A percentile compares a stretch with the other conserved stretches of the same genome.
Evolutionary conservation across 2,329 filamentous ascomycete genomes (phyloP).

Genomic region (Ambrosiella cleistominuta): DNA sequence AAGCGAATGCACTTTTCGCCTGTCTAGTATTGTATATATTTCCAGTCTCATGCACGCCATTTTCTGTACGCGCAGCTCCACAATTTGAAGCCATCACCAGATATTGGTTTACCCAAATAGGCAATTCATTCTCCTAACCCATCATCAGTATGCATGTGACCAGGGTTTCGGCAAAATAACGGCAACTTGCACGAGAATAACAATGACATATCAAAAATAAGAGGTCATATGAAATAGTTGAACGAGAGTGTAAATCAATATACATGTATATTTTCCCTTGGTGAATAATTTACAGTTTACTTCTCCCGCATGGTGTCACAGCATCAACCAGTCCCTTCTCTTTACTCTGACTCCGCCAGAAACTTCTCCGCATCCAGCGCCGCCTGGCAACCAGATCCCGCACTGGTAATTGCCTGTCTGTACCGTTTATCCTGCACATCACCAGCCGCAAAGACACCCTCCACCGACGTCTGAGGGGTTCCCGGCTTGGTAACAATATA

Average conservation of each 20-base stretch:
- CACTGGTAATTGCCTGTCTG: slow-evolving; percentile 92
- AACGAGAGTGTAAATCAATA: neutral
- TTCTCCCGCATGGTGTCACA: neutral
- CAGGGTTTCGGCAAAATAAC: no score
- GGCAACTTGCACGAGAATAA: no score
- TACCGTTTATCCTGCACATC: slow-evolving; percentile 99
- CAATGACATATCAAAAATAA: no score
- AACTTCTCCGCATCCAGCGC: slow-evolving; percentile 93
- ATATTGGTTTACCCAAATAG: no score
- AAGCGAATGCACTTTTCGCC: no score
- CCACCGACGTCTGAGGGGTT: slow-evolving; percentile 69
- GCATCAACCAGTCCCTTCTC: neutral
- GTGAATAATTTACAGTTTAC: neutral
- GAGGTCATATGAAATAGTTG: no score
- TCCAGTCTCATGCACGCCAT: no score
- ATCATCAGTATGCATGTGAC: no score
- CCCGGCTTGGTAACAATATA: slow-evolving; percentile 84
- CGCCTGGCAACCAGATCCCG: slow-evolving; percentile 86
- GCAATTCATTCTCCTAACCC: no score
- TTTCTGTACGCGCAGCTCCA: no score
- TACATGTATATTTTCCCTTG: neutral
- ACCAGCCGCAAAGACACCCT: slow-evolving; percentile 89
- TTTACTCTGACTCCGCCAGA: slow-evolving; percentile 58
- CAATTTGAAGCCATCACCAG: no score
- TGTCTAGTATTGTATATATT: no score